phyloP scores from a whole-genome alignment of 2,329 filamentous ascomycete species.

The Rachicladosporium sp. region DNA sequence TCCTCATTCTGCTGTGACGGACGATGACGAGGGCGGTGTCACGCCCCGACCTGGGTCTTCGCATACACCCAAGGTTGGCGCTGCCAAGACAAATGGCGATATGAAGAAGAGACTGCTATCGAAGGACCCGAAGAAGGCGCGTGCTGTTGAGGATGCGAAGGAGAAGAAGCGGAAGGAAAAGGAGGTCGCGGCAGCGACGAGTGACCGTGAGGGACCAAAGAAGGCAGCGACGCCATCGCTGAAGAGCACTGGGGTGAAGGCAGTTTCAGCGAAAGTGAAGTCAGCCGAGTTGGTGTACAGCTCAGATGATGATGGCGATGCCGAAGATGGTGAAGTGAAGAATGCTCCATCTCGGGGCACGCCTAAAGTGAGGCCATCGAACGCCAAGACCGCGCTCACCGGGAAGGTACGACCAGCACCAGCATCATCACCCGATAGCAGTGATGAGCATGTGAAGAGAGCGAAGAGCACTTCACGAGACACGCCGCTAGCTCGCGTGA shows the following conservation, averaged over 20 bases:
- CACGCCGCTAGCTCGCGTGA: no score
- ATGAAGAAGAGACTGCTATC: constrained; percentile 31
- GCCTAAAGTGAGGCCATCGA: constrained; percentile 8
- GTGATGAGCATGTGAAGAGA: constrained; percentile 12
- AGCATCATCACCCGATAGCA: constrained; percentile 11
- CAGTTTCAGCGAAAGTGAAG: constrained; percentile 34
- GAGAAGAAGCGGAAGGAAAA: constrained; percentile 34
- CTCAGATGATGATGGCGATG: constrained; percentile 31
- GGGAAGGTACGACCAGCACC: constrained; percentile 5
- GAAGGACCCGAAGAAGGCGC: constrained; percentile 35
- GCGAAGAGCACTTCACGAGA: constrained; percentile 5
- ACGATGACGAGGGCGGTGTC: constrained; percentile 1
- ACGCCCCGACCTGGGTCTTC: constrained; percentile 16
- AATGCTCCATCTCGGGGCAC: constrained; percentile 6
- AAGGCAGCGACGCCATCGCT: background rate
- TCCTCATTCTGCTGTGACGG: constrained; percentile 12
- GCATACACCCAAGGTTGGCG: constrained; percentile 15
- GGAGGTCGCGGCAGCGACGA: constrained; percentile 18
- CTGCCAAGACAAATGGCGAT: constrained; percentile 14
- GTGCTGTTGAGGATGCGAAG: constrained; percentile 28
- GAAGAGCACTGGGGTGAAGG: constrained; percentile 16
- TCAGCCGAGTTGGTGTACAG: constrained; percentile 42
- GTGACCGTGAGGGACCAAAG: constrained; percentile 14
- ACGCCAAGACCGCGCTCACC: constrained; percentile 12
- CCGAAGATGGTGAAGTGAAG: constrained; percentile 23